Percentiles rank a stretch among this genome's conserved stretches.
These are phyloP conservation scores for Agrocybe pediades DNA, from an alignment of 768 basidiomycete species.

Conservation along the genomic window DNA sequence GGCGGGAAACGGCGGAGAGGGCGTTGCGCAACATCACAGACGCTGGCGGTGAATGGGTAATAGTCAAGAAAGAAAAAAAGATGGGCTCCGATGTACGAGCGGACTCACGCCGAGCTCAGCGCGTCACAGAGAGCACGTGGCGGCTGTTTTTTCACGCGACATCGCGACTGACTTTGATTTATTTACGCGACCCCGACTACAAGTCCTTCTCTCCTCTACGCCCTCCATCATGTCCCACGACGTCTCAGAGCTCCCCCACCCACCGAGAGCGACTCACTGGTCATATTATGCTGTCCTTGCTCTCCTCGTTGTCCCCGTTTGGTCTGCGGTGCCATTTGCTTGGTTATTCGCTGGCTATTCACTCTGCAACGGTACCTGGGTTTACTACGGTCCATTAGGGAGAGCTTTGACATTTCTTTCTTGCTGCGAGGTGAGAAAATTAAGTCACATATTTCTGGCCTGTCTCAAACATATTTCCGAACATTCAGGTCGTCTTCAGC, in stretches of 20 bases:
- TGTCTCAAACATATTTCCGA: background rate
- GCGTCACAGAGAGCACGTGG: conserved; percentile 10
- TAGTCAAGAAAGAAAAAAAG: conserved; percentile 32
- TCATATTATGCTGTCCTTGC: conserved; percentile 65
- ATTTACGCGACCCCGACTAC: background rate
- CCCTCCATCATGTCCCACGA: conserved; percentile 27
- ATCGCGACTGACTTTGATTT: background rate
- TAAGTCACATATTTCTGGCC: conserved; percentile 1
- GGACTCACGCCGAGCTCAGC: conserved; percentile 6
- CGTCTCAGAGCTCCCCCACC: conserved; percentile 39
- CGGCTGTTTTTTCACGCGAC: conserved; percentile 8
- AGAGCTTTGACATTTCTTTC: conserved; percentile 47
- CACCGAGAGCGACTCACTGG: conserved; percentile 36
- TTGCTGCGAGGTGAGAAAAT: conserved; percentile 55
- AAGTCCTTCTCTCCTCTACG: background rate
- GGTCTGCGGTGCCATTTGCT: conserved; percentile 60
- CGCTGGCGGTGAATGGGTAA: conserved; percentile 25
- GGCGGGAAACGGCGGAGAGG: conserved; percentile 56
- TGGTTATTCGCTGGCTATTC: conserved; percentile 65
- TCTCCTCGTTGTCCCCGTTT: conserved; percentile 60
- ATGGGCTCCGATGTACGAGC: conserved; percentile 10
- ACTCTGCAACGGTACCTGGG: conserved; percentile 43
- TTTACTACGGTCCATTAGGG: conserved; percentile 40
- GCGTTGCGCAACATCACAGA: conserved; percentile 69
- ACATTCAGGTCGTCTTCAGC: conserved; percentile 64